phyloP scores from a whole-genome alignment of 495 filamentous ascomycete genomes.

The Penicillium nucicola region DNA sequence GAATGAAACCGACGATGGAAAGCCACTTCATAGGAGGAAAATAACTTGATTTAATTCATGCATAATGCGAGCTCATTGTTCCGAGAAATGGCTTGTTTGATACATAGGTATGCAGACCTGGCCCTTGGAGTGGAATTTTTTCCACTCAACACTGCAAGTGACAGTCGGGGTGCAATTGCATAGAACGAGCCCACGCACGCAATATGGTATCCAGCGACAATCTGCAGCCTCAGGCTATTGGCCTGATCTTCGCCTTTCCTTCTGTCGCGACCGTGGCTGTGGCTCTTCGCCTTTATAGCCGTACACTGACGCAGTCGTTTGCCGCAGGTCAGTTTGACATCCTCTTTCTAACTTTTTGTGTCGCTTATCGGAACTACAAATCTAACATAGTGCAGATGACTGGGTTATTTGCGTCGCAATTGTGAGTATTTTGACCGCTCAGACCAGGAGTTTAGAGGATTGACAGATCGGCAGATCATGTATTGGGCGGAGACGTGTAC shows the following conservation, averaged over 20 bases:
- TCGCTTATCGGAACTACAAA: neutral
- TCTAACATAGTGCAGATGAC: constrained; percentile 9
- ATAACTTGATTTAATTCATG: too few relatives aligned
- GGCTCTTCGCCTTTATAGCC: constrained; percentile 35
- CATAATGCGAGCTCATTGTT: too few relatives aligned
- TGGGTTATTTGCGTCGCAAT: constrained; percentile 9
- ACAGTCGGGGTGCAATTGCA: neutral
- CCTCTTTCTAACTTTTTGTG: too few relatives aligned
- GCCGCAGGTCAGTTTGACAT: constrained; percentile 18
- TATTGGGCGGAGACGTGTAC: constrained; percentile 19
- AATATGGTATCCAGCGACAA: constrained; percentile 11
- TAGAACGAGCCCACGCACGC: neutral
- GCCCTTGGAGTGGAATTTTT: neutral
- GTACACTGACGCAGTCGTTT: constrained; percentile 43
- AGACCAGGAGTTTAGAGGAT: neutral
- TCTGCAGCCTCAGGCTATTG: constrained; percentile 37
- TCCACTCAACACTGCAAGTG: neutral
- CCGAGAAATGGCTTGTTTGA: too few relatives aligned
- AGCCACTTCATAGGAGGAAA: too few relatives aligned
- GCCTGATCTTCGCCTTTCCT: constrained; percentile 41
- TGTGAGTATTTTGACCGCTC: neutral
- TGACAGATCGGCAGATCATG: constrained; percentile 9
- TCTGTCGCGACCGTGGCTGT: constrained; percentile 37
- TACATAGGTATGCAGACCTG: too few relatives aligned
- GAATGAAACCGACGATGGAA: too few relatives aligned